Conservation (phyloP, 495 filamentous ascomycete species). For the Annulohypoxylon stygium region DNA sequence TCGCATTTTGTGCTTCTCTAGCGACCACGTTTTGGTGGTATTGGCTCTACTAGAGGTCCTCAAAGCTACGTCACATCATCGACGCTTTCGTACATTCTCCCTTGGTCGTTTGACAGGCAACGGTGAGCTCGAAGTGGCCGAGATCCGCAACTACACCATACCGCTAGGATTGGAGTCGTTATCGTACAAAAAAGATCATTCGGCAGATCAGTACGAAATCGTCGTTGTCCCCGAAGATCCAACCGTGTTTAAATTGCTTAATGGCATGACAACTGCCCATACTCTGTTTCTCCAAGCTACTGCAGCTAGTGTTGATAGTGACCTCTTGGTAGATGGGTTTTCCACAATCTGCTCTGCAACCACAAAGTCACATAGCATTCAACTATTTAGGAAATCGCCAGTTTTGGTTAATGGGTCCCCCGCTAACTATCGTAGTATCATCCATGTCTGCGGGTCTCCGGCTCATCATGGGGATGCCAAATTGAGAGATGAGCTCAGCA, state of each 20-base stretch:
- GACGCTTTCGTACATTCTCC: constrained; percentile 13
- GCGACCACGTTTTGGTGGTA: constrained; percentile 1
- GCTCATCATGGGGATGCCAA: constrained; percentile 1
- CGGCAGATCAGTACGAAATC: constrained; percentile 5
- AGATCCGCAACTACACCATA: constrained; percentile 8
- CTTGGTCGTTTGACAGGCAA: constrained; percentile 16
- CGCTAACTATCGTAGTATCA: not conserved
- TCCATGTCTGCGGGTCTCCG: constrained; percentile 13
- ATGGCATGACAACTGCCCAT: constrained; percentile 2
- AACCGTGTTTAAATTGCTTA: not conserved
- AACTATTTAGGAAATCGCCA: constrained; percentile 10
- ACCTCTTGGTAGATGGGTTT: not conserved
- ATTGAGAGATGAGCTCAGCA: constrained; percentile 12
- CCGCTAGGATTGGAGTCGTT: constrained; percentile 12
- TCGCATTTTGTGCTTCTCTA: constrained; percentile 38
- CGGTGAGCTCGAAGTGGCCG: constrained; percentile 16
- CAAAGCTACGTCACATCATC: constrained; percentile 13
- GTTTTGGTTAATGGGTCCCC: not conserved
- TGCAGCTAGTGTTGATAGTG: not conserved
- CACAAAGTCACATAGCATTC: constrained; percentile 10
- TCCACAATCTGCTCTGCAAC: not conserved
- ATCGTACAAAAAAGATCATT: constrained; percentile 2
- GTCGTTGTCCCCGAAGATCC: constrained; percentile 6
- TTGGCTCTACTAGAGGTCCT: constrained; percentile 10
- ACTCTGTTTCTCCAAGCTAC: constrained; percentile 11